Evolutionary conservation across 352 stramenopile species (phyloP).

Genomic region (Phytophthora uliginosa): DNA sequence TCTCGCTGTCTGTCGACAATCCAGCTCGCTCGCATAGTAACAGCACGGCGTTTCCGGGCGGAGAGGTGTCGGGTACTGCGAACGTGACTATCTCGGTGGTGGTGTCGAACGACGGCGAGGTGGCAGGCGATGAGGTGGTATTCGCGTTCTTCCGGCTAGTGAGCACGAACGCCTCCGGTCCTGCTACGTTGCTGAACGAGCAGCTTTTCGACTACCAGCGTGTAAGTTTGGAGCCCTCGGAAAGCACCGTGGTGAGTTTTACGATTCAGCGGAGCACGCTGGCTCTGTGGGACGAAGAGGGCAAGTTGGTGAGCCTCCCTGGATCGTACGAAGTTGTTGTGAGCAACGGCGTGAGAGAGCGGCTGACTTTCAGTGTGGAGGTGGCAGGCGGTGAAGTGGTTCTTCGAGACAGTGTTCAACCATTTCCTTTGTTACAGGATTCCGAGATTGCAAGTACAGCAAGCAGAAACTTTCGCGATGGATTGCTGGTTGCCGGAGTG

Average conservation of each 20-base stretch:
- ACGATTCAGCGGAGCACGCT: conserved; percentile 44
- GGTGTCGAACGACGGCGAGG: conserved; percentile 58
- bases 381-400: not conserved
- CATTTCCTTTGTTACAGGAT: no score
- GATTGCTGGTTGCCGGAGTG: no score
- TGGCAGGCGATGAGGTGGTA: conserved; percentile 68
- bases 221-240: conserved; percentile 42
- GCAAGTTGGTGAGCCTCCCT: conserved; percentile 54
- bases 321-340: conserved; percentile 78
- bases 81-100: conserved; percentile 54
- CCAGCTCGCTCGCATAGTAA: not conserved
- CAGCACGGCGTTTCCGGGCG: not conserved
- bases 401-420: not conserved
- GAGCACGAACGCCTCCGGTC: conserved; percentile 51
- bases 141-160: conserved; percentile 77
- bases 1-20: conserved; percentile 42
- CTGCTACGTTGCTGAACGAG: conserved; percentile 67
- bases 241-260: conserved; percentile 43
- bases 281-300: conserved; percentile 52
- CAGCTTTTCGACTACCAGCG: conserved; percentile 73
- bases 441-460: no score
- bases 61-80: conserved; percentile 33
- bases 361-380: conserved; percentile 45
- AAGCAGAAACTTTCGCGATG: no score
- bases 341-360: conserved; percentile 66